Percentiles rank a stretch among this genome's conserved stretches.
Evolutionary conservation across 495 filamentous ascomycete genomes (phyloP).

Genomic region (Penicillium flavigenum): DNA sequence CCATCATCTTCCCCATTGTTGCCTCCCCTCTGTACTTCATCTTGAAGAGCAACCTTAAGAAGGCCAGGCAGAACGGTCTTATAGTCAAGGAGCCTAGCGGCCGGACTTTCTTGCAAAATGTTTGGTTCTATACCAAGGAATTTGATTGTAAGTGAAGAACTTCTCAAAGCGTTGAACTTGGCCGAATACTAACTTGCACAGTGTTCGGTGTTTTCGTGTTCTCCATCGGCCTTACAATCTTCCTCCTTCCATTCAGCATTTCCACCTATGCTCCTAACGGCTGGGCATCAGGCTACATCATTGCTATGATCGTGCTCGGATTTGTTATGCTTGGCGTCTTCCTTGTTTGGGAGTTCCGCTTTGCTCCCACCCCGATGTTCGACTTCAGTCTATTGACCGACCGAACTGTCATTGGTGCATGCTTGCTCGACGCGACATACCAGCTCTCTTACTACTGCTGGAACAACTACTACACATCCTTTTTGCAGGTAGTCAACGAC

Average conservation of each 20-base stretch:
- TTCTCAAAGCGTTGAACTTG: background rate
- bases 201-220: slow-evolving; percentile 56
- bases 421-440: slow-evolving; percentile 51
- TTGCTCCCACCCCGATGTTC: slow-evolving; percentile 55
- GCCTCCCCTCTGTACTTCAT: slow-evolving; percentile 48
- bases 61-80: slow-evolving; percentile 47
- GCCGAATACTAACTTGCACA: slow-evolving; percentile 12
- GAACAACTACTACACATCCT: slow-evolving; percentile 65
- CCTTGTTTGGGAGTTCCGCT: slow-evolving; percentile 51
- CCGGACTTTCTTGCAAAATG: slow-evolving; percentile 36
- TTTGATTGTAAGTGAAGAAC: slow-evolving; percentile 47
- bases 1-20: slow-evolving; percentile 56
- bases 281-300: slow-evolving; percentile 52
- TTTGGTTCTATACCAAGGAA: slow-evolving; percentile 53
- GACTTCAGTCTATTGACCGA: slow-evolving; percentile 54
- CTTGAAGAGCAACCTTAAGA: slow-evolving; percentile 50
- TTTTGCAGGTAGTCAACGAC: slow-evolving; percentile 71
- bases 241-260: slow-evolving; percentile 60
- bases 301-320: slow-evolving; percentile 56
- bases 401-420: slow-evolving; percentile 62
- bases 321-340: slow-evolving; percentile 53
- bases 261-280: slow-evolving; percentile 38
- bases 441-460: slow-evolving; percentile 53
- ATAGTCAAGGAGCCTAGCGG: slow-evolving; percentile 36
- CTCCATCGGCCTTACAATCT: slow-evolving; percentile 53